Evolutionary conservation across 1,284 basidiomycete genomes (phyloP), one percentile per base, ranked within the genome.

Genomic region (Puccinia triticina): DNA sequence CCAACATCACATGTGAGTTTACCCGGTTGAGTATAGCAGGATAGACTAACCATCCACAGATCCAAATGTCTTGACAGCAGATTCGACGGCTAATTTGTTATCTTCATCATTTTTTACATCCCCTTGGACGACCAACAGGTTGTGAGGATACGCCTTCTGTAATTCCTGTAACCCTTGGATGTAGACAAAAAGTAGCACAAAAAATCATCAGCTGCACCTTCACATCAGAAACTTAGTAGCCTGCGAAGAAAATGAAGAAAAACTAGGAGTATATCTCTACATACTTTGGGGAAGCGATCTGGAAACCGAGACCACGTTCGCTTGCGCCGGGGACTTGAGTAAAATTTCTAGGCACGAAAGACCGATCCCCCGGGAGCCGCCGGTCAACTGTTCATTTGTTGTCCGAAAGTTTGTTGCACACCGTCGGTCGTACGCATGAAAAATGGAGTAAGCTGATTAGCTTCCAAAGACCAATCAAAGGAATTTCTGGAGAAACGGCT

Each of bases 281-380:
- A 61, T 66, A 82, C 79, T 72, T 64, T 26, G 37, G 26, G 79
- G 43, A n/a, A 57, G 46, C 10, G 79, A 82, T 40, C 79, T 34
- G 61, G 79, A 82, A 23, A 82, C 72, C 23, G 79, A 73, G 23
- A 82, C 57, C 23, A 82, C 57, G 40, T 82, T 82, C 5, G 59
- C 59, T 37, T 10, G 46, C 12, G 29, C 12, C 43, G 69, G 29
- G 2, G 61, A 34, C 26, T 57, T 72, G 69, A 82, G 55, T 14
- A 82, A 48, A 34, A 75, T 32, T 29, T 64, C 59, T 12, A 82
- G 43, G 37, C 69, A 73, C 32, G 79, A 55, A 18, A 82, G 16
- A 43, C 79, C 79, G 72, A 82, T 82, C 5, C 79, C 79, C 26
- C 61, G 69, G 18, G 79, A 82, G 0, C 69, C 79, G 10, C 79